These are phyloP conservation scores for Rubroboletus pulcherrimus DNA, from an alignment of 768 basidiomycete genomes.

Conservation along the genomic window DNA sequence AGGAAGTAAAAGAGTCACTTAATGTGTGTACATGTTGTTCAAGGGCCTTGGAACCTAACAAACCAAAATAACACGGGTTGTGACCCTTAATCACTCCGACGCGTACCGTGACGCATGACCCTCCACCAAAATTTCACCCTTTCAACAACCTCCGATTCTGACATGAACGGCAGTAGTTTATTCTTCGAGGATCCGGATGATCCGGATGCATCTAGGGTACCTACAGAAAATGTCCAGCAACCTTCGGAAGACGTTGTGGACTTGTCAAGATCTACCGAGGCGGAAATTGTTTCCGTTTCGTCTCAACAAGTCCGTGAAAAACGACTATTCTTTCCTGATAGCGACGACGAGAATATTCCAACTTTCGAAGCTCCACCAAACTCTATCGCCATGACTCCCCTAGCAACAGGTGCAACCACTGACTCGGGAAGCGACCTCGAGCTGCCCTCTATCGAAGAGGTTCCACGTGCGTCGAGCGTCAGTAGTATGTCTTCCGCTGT, in stretches of 20 bases:
- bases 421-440: constrained; percentile 34
- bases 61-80: constrained; percentile 24
- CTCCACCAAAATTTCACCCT: background rate
- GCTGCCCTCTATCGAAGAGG: constrained; percentile 29
- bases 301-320: constrained; percentile 22
- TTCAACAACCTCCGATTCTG: background rate
- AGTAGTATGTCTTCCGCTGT: constrained; percentile 35
- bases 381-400: constrained; percentile 16
- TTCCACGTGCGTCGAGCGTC: constrained; percentile 40
- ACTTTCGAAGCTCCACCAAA: constrained; percentile 5
- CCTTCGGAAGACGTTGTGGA: constrained; percentile 8
- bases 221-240: background rate
- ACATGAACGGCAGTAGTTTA: constrained; percentile 26
- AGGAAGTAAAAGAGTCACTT: no score
- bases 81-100: background rate
- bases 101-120: background rate
- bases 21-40: constrained; percentile 3
- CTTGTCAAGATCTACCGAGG: background rate
- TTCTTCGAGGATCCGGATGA: constrained; percentile 64
- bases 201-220: constrained; percentile 32
- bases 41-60: constrained; percentile 14
- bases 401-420: constrained; percentile 34
- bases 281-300: background rate
- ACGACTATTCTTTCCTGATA: constrained; percentile 41
- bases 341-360: constrained; percentile 41